These are phyloP conservation scores for Xylariaceae sp. DNA, from an alignment of 2,329 filamentous ascomycete species.

Conservation along the genomic window DNA sequence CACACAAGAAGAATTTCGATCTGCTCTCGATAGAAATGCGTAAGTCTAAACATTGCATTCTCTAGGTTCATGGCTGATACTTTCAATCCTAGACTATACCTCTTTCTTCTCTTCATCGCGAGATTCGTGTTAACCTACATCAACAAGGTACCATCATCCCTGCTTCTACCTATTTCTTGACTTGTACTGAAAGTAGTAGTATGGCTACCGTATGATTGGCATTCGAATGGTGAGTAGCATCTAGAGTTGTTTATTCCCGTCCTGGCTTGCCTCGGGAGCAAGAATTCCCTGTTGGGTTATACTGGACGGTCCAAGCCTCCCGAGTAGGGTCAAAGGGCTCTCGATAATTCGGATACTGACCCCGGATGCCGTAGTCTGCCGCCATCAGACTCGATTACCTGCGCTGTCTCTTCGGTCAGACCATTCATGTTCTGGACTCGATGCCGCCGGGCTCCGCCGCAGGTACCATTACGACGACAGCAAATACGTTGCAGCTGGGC, in stretches of 20 bases:
- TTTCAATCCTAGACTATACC: conserved; percentile 56
- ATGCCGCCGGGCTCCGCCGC: conserved; percentile 65
- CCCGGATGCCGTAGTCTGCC: conserved; percentile 44
- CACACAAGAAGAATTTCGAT: conserved; percentile 44
- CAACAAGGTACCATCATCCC: conserved; percentile 49
- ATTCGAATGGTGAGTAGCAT: conserved; percentile 48
- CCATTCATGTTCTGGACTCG: conserved; percentile 69
- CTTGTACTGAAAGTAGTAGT: conserved; percentile 40
- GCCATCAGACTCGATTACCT: conserved; percentile 67
- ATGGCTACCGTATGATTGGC: conserved; percentile 63
- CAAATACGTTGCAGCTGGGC: conserved; percentile 66
- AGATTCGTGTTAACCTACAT: conserved; percentile 67
- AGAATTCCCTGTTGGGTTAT: neutral
- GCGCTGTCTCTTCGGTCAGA: conserved; percentile 63
- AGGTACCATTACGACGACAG: conserved; percentile 64
- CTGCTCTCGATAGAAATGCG: conserved; percentile 48
- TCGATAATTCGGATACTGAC: neutral
- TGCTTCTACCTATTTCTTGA: neutral
- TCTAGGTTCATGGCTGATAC: conserved; percentile 11
- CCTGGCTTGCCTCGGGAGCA: neutral
- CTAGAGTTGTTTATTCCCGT: neutral
- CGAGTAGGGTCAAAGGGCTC: neutral
- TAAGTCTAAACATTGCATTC: conserved; percentile 32
- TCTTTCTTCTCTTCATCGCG: conserved; percentile 71
- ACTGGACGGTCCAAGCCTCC: neutral